These are phyloP conservation scores for Botryotinia convoluta DNA, from an alignment of 2,329 filamentous ascomycete species.

Conservation along the genomic window DNA sequence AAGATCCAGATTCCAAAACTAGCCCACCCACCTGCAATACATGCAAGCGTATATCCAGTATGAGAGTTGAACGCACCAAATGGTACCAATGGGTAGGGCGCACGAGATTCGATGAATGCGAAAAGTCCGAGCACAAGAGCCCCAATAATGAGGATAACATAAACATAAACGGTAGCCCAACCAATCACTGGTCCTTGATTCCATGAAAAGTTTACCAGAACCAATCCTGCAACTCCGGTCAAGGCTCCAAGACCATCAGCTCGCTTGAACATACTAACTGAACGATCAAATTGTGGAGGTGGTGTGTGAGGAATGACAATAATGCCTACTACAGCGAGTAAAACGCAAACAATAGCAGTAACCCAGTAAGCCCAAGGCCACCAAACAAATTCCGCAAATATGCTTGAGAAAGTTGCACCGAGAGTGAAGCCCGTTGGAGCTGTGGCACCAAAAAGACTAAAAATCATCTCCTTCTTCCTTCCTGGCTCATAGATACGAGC, in stretches of 20 bases:
- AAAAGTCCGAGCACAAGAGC: conserved; percentile 54
- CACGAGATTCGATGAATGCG: conserved; percentile 49
- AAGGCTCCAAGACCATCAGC: conserved; percentile 46
- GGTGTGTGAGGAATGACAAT: conserved; percentile 42
- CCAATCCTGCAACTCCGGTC: conserved; percentile 48
- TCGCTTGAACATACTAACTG: conserved; percentile 30
- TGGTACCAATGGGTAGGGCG: conserved; percentile 55
- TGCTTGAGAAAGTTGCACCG: conserved; percentile 43
- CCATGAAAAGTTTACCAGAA: conserved; percentile 56
- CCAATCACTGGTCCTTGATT: conserved; percentile 41
- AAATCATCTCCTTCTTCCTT: conserved; percentile 42
- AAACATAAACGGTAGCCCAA: conserved; percentile 32
- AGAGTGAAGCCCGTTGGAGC: conserved; percentile 48
- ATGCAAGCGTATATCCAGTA: conserved; percentile 46
- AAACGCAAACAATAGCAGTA: conserved; percentile 42
- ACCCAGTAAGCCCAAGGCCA: conserved; percentile 53
- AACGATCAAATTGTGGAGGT: conserved; percentile 36
- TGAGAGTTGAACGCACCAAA: conserved; percentile 49
- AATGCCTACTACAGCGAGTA: conserved; percentile 39
- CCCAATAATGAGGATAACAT: conserved; percentile 55
- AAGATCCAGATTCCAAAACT: conserved; percentile 36
- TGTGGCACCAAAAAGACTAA: conserved; percentile 48
- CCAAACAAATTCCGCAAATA: conserved; percentile 44
- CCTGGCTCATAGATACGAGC: conserved; percentile 49
- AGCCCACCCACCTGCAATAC: conserved; percentile 33